Conservation (phyloP, 495 filamentous ascomycete genomes). For the Aspergillus hancockii region DNA sequence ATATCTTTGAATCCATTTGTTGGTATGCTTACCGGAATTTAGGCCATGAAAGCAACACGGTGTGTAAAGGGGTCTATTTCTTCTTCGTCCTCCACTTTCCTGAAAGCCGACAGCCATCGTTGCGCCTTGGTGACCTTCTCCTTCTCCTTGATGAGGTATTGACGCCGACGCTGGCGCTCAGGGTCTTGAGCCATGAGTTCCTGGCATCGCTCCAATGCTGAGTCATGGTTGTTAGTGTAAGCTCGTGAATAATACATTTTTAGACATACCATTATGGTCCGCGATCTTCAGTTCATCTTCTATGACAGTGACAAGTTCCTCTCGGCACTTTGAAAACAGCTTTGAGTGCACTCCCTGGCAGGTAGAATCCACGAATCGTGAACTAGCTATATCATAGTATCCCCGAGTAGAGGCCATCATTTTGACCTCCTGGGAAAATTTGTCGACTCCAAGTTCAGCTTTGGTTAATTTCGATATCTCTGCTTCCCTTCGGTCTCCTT, state of each 20-base stretch:
- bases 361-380: constrained; percentile 50
- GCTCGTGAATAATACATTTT: not conserved
- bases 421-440: constrained; percentile 44
- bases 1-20: no score
- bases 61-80: not conserved
- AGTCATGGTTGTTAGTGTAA: constrained; percentile 6
- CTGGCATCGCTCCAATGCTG: constrained; percentile 39
- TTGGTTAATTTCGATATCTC: constrained; percentile 26
- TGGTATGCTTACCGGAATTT: no score
- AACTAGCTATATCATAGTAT: constrained; percentile 56
- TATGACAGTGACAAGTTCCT: constrained; percentile 37
- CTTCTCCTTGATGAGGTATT: constrained; percentile 40
- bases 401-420: constrained; percentile 51
- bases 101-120: constrained; percentile 34
- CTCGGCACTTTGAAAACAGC: constrained; percentile 45
- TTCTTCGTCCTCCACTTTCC: constrained; percentile 13
- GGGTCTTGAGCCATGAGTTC: constrained; percentile 54
- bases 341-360: constrained; percentile 48
- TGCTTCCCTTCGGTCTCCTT: constrained; percentile 15
- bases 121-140: constrained; percentile 48
- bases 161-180: constrained; percentile 40
- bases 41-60: no score
- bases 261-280: constrained; percentile 39
- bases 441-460: constrained; percentile 42
- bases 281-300: constrained; percentile 33